Evolutionary conservation across 768 basidiomycete species (phyloP).

Genomic region (Termitomyces sp.): DNA sequence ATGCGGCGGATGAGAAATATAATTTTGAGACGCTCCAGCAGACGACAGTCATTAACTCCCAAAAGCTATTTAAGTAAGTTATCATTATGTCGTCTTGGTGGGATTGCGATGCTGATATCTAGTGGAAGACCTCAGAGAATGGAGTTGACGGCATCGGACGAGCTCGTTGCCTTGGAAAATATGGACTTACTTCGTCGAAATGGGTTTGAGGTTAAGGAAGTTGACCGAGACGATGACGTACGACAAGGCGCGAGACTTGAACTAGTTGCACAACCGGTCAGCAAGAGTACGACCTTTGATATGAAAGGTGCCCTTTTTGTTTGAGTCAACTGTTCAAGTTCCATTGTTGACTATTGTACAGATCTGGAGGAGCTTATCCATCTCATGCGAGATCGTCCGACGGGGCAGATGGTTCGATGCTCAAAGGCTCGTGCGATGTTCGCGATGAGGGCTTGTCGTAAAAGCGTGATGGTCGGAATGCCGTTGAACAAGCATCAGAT

Average conservation of each 20-base stretch:
- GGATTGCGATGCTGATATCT: not conserved
- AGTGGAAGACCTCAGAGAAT: slow-evolving; percentile 63
- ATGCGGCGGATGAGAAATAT: slow-evolving; percentile 97
- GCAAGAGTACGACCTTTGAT: slow-evolving; percentile 88
- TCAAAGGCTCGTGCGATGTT: slow-evolving; percentile 95
- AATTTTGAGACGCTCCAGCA: slow-evolving; percentile 94
- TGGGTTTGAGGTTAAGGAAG: slow-evolving; percentile 80
- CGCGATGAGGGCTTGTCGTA: slow-evolving; percentile 92
- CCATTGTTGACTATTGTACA: slow-evolving; percentile 25
- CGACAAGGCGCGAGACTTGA: slow-evolving; percentile 45
- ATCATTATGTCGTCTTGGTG: not conserved
- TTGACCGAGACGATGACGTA: slow-evolving; percentile 38
- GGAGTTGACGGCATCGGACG: slow-evolving; percentile 87
- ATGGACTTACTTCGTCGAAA: slow-evolving; percentile 79
- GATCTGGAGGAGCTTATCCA: slow-evolving; percentile 93
- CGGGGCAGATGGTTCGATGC: slow-evolving; percentile 84
- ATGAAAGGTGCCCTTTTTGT: slow-evolving; percentile 59
- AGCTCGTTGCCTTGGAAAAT: slow-evolving; percentile 84
- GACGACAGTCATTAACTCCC: slow-evolving; percentile 87
- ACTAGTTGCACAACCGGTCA: slow-evolving; percentile 82
- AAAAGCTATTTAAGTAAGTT: slow-evolving; percentile 75
- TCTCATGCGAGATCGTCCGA: slow-evolving; percentile 72
- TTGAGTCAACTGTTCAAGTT: not conserved
- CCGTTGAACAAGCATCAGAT: slow-evolving; percentile 76
- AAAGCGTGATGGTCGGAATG: slow-evolving; percentile 95